phyloP scores from a whole-genome alignment of 257 asterid genomes.

The Plantago elongata region DNA sequence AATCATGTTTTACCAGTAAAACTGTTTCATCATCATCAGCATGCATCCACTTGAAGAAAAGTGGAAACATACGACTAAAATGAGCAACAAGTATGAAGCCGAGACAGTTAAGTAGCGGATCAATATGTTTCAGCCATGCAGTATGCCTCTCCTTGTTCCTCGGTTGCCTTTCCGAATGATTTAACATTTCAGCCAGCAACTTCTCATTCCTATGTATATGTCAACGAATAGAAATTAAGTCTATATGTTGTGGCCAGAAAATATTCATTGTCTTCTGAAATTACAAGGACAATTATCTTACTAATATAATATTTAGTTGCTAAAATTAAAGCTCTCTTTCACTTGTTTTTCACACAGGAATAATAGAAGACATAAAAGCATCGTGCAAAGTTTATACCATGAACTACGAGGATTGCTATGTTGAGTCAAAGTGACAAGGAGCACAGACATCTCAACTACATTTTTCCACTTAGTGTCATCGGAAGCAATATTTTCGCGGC shows the following conservation, averaged over 20 bases:
- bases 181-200: constrained; percentile 75
- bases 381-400: constrained; percentile 47
- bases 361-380: constrained; percentile 9
- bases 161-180: constrained; percentile 91
- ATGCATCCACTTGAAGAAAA: constrained; percentile 89
- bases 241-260: constrained; percentile 3
- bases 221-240: constrained; percentile 4
- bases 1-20: constrained; percentile 50
- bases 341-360: constrained; percentile 6
- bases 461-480: constrained; percentile 77
- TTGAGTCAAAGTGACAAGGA: constrained; percentile 61
- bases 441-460: constrained; percentile 85
- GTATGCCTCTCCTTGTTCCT: constrained; percentile 74
- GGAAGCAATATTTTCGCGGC: constrained; percentile 79
- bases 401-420: constrained; percentile 74
- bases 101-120: constrained; percentile 55
- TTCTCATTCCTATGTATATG: constrained; percentile 64
- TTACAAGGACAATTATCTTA: no score
- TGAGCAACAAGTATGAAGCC: constrained; percentile 78
- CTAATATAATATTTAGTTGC: no score
- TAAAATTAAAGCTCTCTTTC: background rate
- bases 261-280: background rate
- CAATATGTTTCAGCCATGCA: constrained; percentile 72
- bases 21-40: constrained; percentile 86
- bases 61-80: constrained; percentile 80